Evolutionary conservation across 1,139 yeast species (phyloP).

Genomic region (Lodderomyces beijingensis): DNA sequence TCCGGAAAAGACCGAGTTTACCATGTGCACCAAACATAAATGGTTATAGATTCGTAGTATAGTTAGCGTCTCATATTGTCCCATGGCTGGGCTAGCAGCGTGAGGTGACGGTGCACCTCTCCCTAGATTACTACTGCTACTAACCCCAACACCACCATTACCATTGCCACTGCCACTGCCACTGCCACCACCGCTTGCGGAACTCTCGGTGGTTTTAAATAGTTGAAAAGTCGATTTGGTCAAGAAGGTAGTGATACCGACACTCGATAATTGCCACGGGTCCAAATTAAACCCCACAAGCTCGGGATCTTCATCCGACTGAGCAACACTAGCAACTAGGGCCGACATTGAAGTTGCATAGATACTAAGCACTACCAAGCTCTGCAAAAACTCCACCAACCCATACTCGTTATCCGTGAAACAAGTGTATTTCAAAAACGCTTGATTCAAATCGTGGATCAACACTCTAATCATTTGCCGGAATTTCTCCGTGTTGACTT

Average conservation of each 20-base stretch:
- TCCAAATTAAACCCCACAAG: conserved; percentile 35
- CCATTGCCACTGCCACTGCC: neutral
- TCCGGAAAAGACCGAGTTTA: conserved; percentile 67
- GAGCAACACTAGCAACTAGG: conserved; percentile 22
- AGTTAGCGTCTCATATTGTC: conserved; percentile 26
- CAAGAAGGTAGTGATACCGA: conserved; percentile 56
- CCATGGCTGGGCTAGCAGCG: too few species aligned
- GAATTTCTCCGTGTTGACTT: conserved; percentile 15
- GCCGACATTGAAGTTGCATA: conserved; percentile 59
- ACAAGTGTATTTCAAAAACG: conserved; percentile 26
- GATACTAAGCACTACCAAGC: conserved; percentile 56
- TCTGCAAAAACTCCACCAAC: conserved; percentile 60
- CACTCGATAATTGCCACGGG: conserved; percentile 58
- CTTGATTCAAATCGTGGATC: conserved; percentile 39
- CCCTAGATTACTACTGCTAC: neutral
- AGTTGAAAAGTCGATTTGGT: conserved; percentile 40
- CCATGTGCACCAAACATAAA: conserved; percentile 63
- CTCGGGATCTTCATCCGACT: conserved; percentile 9
- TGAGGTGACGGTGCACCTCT: conserved; percentile 13
- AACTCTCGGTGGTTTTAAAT: conserved; percentile 11
- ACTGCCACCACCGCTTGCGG: neutral
- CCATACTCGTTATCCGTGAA: conserved; percentile 20
- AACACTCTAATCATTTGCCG: conserved; percentile 26
- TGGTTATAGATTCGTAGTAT: conserved; percentile 69
- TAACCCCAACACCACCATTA: neutral